Percentiles rank a stretch among this genome's conserved stretches.
Evolutionary conservation across 78 protist species (phyloP).

Genomic region (Dictyostelium firmibasis): DNA sequence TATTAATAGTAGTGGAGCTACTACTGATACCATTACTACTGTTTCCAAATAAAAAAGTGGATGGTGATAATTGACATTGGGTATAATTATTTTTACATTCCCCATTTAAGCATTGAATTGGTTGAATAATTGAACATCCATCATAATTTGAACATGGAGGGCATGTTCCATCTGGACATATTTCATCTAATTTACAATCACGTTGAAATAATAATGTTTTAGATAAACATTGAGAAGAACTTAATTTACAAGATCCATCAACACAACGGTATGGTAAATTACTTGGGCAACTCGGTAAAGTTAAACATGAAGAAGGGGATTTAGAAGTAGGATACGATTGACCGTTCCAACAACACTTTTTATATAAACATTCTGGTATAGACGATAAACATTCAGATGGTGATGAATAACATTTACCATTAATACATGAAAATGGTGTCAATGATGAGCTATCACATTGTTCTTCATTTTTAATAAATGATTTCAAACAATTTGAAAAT

Average conservation of each 20-base stretch:
- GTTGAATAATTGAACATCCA: not conserved
- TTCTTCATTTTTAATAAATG: not conserved
- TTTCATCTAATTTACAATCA: not conserved
- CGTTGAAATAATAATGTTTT: not conserved
- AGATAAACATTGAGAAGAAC: not conserved
- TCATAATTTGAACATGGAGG: slow-evolving; percentile 31
- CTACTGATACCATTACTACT: too few species aligned
- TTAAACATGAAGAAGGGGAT: not conserved
- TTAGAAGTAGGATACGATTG: not conserved
- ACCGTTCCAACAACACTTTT: slow-evolving; percentile 55
- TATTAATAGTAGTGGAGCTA: not conserved
- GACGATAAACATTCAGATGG: not conserved
- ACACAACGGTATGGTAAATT: not conserved
- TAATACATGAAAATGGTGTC: slow-evolving; percentile 17
- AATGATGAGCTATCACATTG: not conserved
- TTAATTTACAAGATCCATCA: slow-evolving; percentile 33
- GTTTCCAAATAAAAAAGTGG: not conserved
- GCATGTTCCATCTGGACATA: slow-evolving; percentile 12
- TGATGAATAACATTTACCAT: not conserved
- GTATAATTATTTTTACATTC: not conserved
- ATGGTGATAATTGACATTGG: not conserved
- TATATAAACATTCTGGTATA: not conserved
- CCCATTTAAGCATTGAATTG: slow-evolving; percentile 27
- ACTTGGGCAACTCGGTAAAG: slow-evolving; percentile 3
- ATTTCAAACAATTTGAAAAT: not conserved